Conservation (phyloP, 352 stramenopile species). For the Globisporangium ultimum region DNA sequence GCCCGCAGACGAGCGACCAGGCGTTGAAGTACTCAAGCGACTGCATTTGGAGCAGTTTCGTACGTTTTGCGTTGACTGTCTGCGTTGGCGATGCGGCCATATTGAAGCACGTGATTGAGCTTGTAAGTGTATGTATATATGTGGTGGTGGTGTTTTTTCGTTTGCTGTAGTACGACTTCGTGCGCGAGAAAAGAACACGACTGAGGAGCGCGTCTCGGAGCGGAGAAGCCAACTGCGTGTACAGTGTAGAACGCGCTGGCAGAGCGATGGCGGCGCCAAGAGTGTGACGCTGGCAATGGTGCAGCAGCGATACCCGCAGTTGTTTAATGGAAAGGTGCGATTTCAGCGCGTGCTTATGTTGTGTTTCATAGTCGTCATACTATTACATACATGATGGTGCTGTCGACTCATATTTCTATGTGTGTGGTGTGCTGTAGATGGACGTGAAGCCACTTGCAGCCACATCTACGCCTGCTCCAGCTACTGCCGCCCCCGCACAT, state of each 20-base stretch:
- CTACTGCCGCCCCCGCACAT: not conserved
- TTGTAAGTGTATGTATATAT: not conserved
- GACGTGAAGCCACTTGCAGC: not conserved
- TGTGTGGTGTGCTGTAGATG: not conserved
- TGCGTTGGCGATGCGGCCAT: not conserved
- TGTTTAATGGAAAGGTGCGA: constrained; percentile 38
- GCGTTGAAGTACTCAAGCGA: constrained; percentile 29
- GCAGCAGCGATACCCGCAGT: constrained; percentile 30
- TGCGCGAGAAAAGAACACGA: constrained; percentile 15
- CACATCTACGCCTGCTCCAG: not conserved
- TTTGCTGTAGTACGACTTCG: constrained; percentile 29
- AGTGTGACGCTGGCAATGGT: constrained; percentile 33
- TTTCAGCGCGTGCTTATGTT: not conserved
- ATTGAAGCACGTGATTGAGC: not conserved
- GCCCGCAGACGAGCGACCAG: constrained; percentile 20
- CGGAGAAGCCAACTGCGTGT: constrained; percentile 32
- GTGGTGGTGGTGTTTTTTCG: not conserved
- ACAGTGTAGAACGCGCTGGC: constrained; percentile 34
- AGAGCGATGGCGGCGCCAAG: constrained; percentile 14
- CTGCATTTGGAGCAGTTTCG: constrained; percentile 43
- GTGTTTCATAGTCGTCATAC: not conserved
- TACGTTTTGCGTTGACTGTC: constrained; percentile 16
- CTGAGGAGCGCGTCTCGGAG: constrained; percentile 23
- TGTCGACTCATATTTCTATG: not conserved
- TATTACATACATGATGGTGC: no score